Percentiles rank a stretch among this genome's conserved stretches.
phyloP scores from a whole-genome alignment of 495 filamentous ascomycete genomes.

The Hypoxylon fragiforme region DNA sequence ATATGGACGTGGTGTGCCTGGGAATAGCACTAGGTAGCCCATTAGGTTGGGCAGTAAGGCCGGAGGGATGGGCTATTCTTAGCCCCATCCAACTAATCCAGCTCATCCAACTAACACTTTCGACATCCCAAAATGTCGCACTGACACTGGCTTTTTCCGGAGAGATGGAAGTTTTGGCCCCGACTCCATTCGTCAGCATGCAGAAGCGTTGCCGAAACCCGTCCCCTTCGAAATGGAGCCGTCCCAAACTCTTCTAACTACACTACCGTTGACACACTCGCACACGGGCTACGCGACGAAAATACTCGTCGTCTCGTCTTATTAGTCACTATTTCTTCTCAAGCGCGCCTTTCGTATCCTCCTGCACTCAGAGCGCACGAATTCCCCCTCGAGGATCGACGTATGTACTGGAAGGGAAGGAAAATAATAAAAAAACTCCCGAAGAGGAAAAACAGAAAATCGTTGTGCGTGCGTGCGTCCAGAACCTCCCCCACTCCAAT shows the following conservation, averaged over 20 bases:
- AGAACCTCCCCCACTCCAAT: slow-evolving; percentile 6
- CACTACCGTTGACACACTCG: slow-evolving; percentile 8
- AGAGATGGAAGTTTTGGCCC: slow-evolving; percentile 12
- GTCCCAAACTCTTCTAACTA: too few species aligned
- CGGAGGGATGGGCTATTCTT: slow-evolving; percentile 8
- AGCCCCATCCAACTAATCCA: background rate
- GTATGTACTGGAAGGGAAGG: too few species aligned
- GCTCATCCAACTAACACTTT: too few species aligned
- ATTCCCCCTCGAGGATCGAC: slow-evolving; percentile 20
- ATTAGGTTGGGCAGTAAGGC: slow-evolving; percentile 30
- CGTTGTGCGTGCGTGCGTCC: slow-evolving; percentile 10
- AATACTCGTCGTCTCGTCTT: slow-evolving; percentile 15
- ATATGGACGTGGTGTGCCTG: background rate
- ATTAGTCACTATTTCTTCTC: slow-evolving; percentile 23
- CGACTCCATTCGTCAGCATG: slow-evolving; percentile 18
- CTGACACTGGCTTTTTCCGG: background rate
- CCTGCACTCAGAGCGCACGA: slow-evolving; percentile 10
- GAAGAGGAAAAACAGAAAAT: too few species aligned
- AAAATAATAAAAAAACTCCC: too few species aligned
- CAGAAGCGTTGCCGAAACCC: slow-evolving; percentile 5
- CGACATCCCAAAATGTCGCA: background rate
- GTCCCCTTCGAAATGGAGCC: slow-evolving; percentile 13
- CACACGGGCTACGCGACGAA: slow-evolving; percentile 30
- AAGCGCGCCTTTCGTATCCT: slow-evolving; percentile 23
- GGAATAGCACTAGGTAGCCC: background rate